These are phyloP conservation scores for Calonectria ilicicola DNA, from an alignment of 2,329 filamentous ascomycete genomes.

Conservation along the genomic window DNA sequence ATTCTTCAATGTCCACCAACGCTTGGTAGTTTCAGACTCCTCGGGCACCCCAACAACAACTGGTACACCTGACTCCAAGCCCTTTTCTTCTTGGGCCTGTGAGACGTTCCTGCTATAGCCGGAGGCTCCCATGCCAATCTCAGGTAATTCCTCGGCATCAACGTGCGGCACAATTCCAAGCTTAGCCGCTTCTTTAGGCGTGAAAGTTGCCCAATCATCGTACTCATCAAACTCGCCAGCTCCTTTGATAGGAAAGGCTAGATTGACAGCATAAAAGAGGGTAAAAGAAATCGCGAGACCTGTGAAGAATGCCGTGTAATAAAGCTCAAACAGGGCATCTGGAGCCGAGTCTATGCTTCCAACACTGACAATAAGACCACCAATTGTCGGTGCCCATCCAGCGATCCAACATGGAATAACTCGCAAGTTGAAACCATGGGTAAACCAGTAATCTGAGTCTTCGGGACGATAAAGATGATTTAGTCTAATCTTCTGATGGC, in stretches of 20 bases:
- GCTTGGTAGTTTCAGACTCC: not conserved
- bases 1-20: not conserved
- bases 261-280: constrained; percentile 9
- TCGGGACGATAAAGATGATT: constrained; percentile 49
- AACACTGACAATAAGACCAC: constrained; percentile 5
- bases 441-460: constrained; percentile 50
- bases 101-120: not conserved
- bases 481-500: constrained; percentile 50
- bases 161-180: constrained; percentile 6
- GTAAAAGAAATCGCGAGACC: not conserved
- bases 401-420: constrained; percentile 13
- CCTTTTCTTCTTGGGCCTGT: not conserved
- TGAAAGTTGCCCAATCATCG: constrained; percentile 22
- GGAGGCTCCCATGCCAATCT: not conserved
- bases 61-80: not conserved
- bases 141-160: constrained; percentile 1
- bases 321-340: constrained; percentile 7
- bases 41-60: not conserved
- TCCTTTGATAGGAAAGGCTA: constrained; percentile 1
- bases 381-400: constrained; percentile 10
- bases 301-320: constrained; percentile 11
- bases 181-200: constrained; percentile 12
- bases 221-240: constrained; percentile 17
- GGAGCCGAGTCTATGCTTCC: not conserved
- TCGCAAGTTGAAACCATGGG: constrained; percentile 48